Evolutionary conservation across 116 monocot genomes (phyloP).

Genomic region (Phalaenopsis hybrid): DNA sequence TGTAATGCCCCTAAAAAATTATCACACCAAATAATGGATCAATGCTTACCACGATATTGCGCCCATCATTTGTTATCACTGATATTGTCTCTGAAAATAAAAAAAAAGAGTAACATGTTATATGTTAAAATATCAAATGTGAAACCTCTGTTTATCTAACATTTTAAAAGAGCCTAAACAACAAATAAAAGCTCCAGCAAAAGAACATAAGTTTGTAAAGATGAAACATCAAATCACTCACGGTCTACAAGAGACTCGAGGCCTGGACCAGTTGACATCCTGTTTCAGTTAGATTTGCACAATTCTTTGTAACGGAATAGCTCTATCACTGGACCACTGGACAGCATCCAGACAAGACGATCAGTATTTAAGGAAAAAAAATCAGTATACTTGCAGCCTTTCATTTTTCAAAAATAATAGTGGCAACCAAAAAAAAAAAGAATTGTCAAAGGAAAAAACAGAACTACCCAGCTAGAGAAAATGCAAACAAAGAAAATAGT

Average conservation of each 20-base stretch:
- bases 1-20: no score
- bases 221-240: slow-evolving; percentile 14
- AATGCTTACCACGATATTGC: slow-evolving; percentile 77
- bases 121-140: not conserved
- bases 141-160: not conserved
- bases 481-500: not conserved
- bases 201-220: not conserved
- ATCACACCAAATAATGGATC: not conserved
- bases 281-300: not conserved
- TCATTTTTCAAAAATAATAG: not conserved
- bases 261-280: slow-evolving; percentile 47
- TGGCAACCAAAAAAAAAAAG: not conserved
- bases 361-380: not conserved
- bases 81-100: slow-evolving; percentile 70
- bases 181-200: not conserved
- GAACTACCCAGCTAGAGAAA: not conserved
- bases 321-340: not conserved
- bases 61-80: slow-evolving; percentile 91
- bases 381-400: not conserved
- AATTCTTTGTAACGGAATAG: not conserved
- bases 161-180: not conserved
- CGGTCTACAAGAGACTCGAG: slow-evolving; percentile 70
- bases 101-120: not conserved
- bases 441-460: not conserved
- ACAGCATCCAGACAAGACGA: not conserved